phyloP scores from a whole-genome alignment of 1,284 basidiomycete genomes.

The Wolfiporia cocos region DNA sequence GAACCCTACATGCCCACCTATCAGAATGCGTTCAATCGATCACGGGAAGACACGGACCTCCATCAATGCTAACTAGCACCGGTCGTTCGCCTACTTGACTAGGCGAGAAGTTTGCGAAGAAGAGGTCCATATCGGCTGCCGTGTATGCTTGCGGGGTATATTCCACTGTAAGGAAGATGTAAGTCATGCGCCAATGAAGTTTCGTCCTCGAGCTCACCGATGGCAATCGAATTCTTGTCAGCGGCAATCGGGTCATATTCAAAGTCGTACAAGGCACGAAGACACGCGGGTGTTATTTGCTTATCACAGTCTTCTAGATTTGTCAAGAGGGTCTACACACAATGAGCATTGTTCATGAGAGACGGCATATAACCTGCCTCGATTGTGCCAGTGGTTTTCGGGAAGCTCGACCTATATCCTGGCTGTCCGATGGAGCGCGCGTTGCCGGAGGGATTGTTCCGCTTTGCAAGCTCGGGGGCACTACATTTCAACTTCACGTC shows the following conservation, averaged over 20 bases:
- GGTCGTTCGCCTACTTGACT: conserved; percentile 28
- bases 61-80: conserved; percentile 31
- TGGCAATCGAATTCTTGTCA: conserved; percentile 41
- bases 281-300: conserved; percentile 47
- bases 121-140: conserved; percentile 36
- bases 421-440: conserved; percentile 5
- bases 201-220: conserved; percentile 35
- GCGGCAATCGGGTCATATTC: conserved; percentile 38
- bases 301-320: conserved; percentile 28
- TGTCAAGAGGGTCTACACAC: conserved; percentile 21
- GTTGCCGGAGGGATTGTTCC: neutral
- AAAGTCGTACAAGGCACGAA: conserved; percentile 47
- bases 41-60: conserved; percentile 27
- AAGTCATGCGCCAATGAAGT: conserved; percentile 8
- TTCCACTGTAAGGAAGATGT: conserved; percentile 35
- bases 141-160: conserved; percentile 41
- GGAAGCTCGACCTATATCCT: conserved; percentile 2
- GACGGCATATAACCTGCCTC: neutral
- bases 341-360: conserved; percentile 39
- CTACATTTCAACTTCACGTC: conserved; percentile 12
- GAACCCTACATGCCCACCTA: conserved; percentile 2
- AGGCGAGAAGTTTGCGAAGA: conserved; percentile 31
- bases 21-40: neutral
- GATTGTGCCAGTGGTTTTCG: conserved; percentile 12
- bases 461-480: conserved; percentile 2